A percentile compares a stretch with the other conserved stretches of the same genome.
Evolutionary conservation across 2,329 filamentous ascomycete genomes (phyloP).

Genomic region (Ilyonectria mors-panacis): DNA sequence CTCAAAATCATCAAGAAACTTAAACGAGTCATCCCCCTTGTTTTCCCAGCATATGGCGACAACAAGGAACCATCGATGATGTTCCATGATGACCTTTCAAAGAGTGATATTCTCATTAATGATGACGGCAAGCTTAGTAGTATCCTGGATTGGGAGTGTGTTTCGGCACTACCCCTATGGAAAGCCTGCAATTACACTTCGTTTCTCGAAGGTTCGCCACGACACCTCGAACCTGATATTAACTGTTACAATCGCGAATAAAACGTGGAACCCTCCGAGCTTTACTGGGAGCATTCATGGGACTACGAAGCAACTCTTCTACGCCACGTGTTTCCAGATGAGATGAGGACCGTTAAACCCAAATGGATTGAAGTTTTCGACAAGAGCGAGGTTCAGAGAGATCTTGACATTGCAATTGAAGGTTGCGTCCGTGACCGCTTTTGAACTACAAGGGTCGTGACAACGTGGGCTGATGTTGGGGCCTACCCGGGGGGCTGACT

Average conservation of each 20-base stretch:
- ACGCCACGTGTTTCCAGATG: slow-evolving; percentile 47
- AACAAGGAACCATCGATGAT: slow-evolving; percentile 51
- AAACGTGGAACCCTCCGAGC: background rate
- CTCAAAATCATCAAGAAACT: slow-evolving; percentile 47
- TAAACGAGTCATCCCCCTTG: slow-evolving; percentile 45
- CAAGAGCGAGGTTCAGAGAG: slow-evolving; percentile 8
- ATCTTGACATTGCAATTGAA: slow-evolving; percentile 33
- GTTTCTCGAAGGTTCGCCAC: slow-evolving; percentile 51
- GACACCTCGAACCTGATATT: slow-evolving; percentile 25
- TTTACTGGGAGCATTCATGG: slow-evolving; percentile 57
- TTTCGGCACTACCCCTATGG: slow-evolving; percentile 59
- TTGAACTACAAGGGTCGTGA: too few relatives aligned
- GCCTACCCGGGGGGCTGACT: too few relatives aligned
- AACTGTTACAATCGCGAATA: slow-evolving; percentile 38
- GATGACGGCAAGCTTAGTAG: slow-evolving; percentile 52
- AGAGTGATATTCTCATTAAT: slow-evolving; percentile 58
- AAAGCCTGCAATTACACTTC: slow-evolving; percentile 51
- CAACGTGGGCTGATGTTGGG: too few relatives aligned
- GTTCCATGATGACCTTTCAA: slow-evolving; percentile 54
- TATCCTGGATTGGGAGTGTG: slow-evolving; percentile 61
- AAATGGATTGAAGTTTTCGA: slow-evolving; percentile 47
- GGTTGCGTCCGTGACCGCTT: too few relatives aligned
- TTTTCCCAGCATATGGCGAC: slow-evolving; percentile 46
- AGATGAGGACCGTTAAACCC: slow-evolving; percentile 51
- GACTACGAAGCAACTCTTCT: slow-evolving; percentile 58